Conservation (phyloP, 805 yeast species). For the Candida parachauliodes region DNA sequence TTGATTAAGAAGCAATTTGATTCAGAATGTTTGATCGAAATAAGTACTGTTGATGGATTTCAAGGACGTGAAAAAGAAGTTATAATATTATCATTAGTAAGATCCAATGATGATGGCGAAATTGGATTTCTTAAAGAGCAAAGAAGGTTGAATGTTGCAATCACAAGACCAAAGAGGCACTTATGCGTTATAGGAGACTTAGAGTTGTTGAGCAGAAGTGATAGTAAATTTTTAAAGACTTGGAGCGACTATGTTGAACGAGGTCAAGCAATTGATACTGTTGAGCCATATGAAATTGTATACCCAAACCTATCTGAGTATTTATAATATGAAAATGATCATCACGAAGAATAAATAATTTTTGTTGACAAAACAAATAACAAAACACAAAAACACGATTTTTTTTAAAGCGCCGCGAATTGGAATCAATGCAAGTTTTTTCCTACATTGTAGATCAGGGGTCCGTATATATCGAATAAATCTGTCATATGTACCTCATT, state of each 20-base stretch:
- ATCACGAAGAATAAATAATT: background rate
- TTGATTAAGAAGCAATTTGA: conserved; percentile 43
- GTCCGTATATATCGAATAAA: too few relatives aligned
- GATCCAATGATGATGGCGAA: conserved; percentile 67
- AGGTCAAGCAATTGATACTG: conserved; percentile 2
- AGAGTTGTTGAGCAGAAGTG: conserved; percentile 53
- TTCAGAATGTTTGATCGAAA: conserved; percentile 47
- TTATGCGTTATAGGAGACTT: conserved; percentile 83
- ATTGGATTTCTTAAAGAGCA: conserved; percentile 82
- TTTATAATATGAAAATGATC: conserved; percentile 7
- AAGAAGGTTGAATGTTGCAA: conserved; percentile 86
- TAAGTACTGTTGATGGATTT: conserved; percentile 92
- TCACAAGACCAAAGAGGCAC: conserved; percentile 85
- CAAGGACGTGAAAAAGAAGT: conserved; percentile 95
- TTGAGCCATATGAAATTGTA: conserved; percentile 51
- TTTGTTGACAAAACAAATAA: too few relatives aligned
- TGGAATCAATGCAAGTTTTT: too few relatives aligned
- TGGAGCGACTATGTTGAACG: conserved; percentile 76
- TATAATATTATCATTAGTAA: conserved; percentile 73
- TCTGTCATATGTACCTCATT: too few relatives aligned
- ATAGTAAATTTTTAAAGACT: conserved; percentile 46
- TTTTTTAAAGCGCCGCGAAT: too few relatives aligned
- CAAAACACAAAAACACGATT: too few relatives aligned
- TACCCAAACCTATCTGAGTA: conserved; percentile 49
- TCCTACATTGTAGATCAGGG: too few relatives aligned